Base-by-base conservation (phyloP, 257 asterid genomes). In the Coffea canephora region DNA sequence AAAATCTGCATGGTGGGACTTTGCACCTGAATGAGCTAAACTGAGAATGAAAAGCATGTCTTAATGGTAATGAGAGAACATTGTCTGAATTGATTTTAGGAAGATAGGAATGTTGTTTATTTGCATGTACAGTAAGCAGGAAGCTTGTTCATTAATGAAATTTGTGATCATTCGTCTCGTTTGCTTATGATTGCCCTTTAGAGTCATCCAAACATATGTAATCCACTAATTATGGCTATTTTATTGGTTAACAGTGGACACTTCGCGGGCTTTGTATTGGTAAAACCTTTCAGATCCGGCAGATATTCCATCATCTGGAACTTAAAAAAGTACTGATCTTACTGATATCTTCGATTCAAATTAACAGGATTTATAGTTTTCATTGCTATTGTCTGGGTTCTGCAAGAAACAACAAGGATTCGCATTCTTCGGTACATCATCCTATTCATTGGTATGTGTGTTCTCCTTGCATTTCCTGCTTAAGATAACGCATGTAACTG, bases 211-310 rank as follows among this genome's bases (percentile, higher is more conserved):
- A 39, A 8, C 55, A 67, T 55, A 71, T 66, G 14, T 19, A 39
- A 36, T 68, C 55, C 39, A 23, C 87, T 83, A 78, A 85, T 74
- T 59, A 77, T 74, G 73, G 39, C 25, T 16, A 5, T 39, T 73
- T 36, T 78, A 46, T 77, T 80, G 39, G 75, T 78, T 59, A 81
- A 66, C 89, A 84, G 89, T 87, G 89, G 89, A 87, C 88, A 19
- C 88, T 87, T 81, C 80, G 89, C 13, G 86, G 84, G 45, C 88
- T 87, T 78, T 87, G 89, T 65, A 82, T 84, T 6, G 89, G 89
- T 87, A 79, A 73, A 77, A 76, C 68, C 79, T 55, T 80, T 74
- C 18, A 36, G 18, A 18, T 43, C 71, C 36, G 49, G 25, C 54
- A 77, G 77, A 39, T 70, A 67, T 78, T 45, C 10, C 62, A 78